phyloP scores from a whole-genome alignment of 208 protist genomes.

The Acanthamoeba sp. region DNA sequence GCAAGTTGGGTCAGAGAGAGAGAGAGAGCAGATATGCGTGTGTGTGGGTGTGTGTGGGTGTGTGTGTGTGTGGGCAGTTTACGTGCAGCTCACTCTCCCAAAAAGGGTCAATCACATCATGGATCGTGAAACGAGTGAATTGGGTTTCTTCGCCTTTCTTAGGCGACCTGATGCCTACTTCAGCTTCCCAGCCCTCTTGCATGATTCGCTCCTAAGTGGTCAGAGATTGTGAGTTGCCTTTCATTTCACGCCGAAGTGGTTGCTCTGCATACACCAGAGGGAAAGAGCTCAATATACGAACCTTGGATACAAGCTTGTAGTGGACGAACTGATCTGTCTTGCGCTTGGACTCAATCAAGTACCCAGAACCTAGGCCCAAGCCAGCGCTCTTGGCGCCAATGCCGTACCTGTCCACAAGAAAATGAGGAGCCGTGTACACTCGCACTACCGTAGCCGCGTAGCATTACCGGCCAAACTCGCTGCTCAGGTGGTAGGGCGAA shows the following conservation, averaged over 20 bases:
- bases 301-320: background rate
- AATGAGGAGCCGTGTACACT: background rate
- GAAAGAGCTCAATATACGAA: background rate
- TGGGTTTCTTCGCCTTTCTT: background rate
- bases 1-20: background rate
- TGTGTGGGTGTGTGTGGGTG: background rate
- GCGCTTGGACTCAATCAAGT: background rate
- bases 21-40: background rate
- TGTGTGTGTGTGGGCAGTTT: background rate
- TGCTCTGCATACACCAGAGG: no score
- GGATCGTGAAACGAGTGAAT: slow-evolving; percentile 14
- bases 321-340: background rate
- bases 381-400: slow-evolving; percentile 52
- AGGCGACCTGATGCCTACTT: background rate
- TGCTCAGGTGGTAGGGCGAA: slow-evolving; percentile 18
- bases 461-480: slow-evolving; percentile 44
- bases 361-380: background rate
- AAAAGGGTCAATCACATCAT: background rate
- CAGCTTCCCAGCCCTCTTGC: background rate
- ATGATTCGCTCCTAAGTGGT: background rate
- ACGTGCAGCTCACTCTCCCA: background rate
- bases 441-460: no score
- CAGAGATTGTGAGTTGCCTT: no score
- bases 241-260: no score
- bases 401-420: background rate